Base-by-base conservation (phyloP, 257 asterid genomes). In the Haberlea rhodopensis region DNA sequence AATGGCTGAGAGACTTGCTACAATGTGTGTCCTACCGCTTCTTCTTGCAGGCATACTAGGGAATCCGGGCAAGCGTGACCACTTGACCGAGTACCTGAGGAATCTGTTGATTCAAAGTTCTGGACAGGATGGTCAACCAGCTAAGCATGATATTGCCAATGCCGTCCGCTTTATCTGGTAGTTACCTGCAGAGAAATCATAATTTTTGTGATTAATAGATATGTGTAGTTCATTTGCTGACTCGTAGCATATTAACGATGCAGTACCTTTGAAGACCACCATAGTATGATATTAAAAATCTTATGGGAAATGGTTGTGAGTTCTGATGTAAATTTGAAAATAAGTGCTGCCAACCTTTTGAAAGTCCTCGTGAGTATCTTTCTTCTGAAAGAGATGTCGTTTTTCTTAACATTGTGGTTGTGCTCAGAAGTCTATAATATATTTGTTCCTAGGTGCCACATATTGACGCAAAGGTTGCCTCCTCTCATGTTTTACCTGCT, bases 221-320 rank as follows among this genome's bases (percentile, higher is more conserved):
- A 27, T 61, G 22, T 53, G 32, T 65, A 25, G 61, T 71, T 66
- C 67, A 22, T 48, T 56, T 61, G 46, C 37, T 78, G 72, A 72
- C 56, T n/a, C 16, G 8, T 58, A 45, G 46, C 27, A 49, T 48
- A 28, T 71, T 45, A 53, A 26, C 62, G 69, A 62, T 79, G 94
- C 95, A 94, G 99, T 74, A 87, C 90, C 57, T 81, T 74, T 57
- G 95, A 86, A 75, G 97, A 84, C 73, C 85, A 94, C 75, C 97
- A 87, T 54, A 71, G 68, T 57, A 81, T 83, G 82, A 80, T 90
- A 67, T 87, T 94, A 77, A 83, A 84, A 75, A 87, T 90, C 73
- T 84, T 90, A 22, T 94, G 99, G 99, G 97, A 90, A 80, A 86
- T 94, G 97, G 89, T 94, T 26, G 95, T 85, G 57, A 94, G 87